phyloP scores from a whole-genome alignment of 768 basidiomycete species.

The Neoboletus brunneissimus region DNA sequence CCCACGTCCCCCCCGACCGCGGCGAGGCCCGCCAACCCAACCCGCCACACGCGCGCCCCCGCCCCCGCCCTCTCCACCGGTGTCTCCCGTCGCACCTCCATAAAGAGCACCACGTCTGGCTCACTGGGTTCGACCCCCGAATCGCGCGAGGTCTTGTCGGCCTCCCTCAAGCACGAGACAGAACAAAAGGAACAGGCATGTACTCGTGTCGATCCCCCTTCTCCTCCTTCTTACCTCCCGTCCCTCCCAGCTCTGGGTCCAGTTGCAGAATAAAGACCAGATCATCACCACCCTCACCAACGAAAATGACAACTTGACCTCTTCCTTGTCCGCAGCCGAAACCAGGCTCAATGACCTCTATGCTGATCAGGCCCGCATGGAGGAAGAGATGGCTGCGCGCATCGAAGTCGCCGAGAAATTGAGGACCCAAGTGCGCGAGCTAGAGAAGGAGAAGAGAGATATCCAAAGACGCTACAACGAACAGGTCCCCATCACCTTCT shows the following conservation, averaged over 20 bases:
- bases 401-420: conserved; percentile 84
- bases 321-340: conserved; percentile 67
- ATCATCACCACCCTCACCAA: conserved; percentile 54
- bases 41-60: conserved; percentile 44
- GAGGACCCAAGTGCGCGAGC: conserved; percentile 72
- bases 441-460: conserved; percentile 89
- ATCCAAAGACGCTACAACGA: conserved; percentile 81
- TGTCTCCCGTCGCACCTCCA: conserved; percentile 47
- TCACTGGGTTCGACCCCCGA: conserved; percentile 41
- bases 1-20: conserved; percentile 43
- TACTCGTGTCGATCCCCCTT: conserved; percentile 2
- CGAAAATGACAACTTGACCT: conserved; percentile 64
- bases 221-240: conserved; percentile 10
- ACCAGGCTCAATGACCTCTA: conserved; percentile 75
- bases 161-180: conserved; percentile 70
- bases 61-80: conserved; percentile 39
- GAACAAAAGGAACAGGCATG: conserved; percentile 79
- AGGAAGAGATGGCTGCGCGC: conserved; percentile 76
- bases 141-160: conserved; percentile 52
- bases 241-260: conserved; percentile 61
- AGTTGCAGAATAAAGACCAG: conserved; percentile 77
- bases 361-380: conserved; percentile 76
- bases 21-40: conserved; percentile 41
- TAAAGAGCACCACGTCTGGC: conserved; percentile 42
- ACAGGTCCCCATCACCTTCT: conserved; percentile 50